phyloP scores from a whole-genome alignment of 257 asterid species.

The Nicotiana knightiana region DNA sequence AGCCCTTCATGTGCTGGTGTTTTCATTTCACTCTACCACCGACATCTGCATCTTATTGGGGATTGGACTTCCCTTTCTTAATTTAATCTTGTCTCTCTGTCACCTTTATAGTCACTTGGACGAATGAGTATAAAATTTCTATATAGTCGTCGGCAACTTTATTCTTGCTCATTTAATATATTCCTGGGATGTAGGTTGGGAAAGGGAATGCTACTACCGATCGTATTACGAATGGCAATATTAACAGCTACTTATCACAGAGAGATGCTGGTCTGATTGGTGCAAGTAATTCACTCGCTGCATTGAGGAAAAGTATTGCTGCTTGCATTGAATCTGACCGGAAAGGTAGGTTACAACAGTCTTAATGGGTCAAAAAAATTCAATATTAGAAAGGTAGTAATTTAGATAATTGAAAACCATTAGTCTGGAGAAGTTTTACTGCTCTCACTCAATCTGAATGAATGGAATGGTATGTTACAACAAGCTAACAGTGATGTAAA shows the following conservation, averaged over 20 bases:
- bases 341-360: conserved; percentile 20
- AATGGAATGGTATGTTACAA: too few species aligned
- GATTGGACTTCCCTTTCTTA: too few species aligned
- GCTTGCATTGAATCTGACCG: neutral
- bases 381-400: neutral
- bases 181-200: neutral
- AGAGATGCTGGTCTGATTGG: neutral
- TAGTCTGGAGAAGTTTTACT: too few species aligned
- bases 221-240: neutral
- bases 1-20: too few species aligned
- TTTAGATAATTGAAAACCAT: neutral
- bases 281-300: neutral
- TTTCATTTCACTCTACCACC: too few species aligned
- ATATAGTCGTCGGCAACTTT: too few species aligned
- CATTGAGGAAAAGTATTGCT: neutral
- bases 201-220: neutral
- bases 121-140: too few species aligned
- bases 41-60: too few species aligned
- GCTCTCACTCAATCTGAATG: too few species aligned
- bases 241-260: neutral
- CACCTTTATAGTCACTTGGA: too few species aligned
- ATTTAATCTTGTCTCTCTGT: too few species aligned
- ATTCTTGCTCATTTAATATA: neutral
- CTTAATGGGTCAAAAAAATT: neutral
- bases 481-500: too few species aligned